These are phyloP conservation scores for Tricholoma matsutake DNA, from an alignment of 768 basidiomycete genomes.

Conservation along the genomic window DNA sequence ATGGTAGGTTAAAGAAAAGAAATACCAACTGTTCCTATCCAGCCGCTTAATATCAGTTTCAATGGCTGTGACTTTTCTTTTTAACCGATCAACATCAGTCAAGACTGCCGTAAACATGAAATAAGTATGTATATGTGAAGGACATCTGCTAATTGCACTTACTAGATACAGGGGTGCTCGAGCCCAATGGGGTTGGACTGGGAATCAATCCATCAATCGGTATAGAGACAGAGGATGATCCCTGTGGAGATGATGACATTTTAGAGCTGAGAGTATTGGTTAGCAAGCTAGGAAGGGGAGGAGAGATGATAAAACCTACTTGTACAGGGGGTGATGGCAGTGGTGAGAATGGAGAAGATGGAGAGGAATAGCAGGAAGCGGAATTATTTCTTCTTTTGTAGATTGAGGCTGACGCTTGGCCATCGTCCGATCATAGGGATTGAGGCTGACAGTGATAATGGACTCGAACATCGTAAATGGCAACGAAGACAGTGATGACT, in stretches of 20 bases:
- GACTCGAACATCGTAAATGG: not conserved
- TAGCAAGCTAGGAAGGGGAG: not conserved
- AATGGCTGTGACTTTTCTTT: not conserved
- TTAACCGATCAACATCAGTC: not conserved
- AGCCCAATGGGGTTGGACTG: too few species aligned
- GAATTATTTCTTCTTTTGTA: not conserved
- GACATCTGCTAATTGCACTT: not conserved
- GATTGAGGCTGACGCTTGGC: not conserved
- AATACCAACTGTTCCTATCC: not conserved
- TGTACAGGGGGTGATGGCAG: not conserved
- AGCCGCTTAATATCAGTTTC: not conserved
- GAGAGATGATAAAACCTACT: not conserved
- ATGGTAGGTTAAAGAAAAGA: not conserved
- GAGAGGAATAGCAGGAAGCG: not conserved
- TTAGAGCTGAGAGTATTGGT: not conserved
- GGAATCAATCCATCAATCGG: too few species aligned
- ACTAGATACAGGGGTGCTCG: not conserved
- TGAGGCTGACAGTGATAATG: not conserved
- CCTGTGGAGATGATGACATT: not conserved
- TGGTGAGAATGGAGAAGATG: not conserved
- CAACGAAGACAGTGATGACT: not conserved
- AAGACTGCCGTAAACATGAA: not conserved
- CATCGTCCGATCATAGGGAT: not conserved
- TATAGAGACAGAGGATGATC: not conserved
- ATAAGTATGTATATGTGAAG: not conserved